phyloP scores from a whole-genome alignment of 495 filamentous ascomycete genomes.

The Chaetomium cochliodes region DNA sequence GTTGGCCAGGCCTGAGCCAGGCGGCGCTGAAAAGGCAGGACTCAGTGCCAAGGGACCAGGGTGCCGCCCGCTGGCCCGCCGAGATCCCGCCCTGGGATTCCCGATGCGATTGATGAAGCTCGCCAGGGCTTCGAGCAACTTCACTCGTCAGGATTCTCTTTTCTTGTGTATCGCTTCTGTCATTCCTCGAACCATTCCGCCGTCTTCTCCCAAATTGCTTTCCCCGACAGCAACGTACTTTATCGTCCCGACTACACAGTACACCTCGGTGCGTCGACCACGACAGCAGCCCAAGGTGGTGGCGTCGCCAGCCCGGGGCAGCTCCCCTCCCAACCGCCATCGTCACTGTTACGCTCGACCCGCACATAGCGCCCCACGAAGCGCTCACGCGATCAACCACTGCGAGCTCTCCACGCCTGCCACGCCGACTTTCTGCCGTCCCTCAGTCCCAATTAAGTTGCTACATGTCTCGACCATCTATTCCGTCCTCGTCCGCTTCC shows the following conservation, averaged over 20 bases:
- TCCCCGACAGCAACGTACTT: background rate
- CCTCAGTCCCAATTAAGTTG: slow-evolving; percentile 23
- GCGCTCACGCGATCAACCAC: slow-evolving; percentile 37
- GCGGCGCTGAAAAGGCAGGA: background rate
- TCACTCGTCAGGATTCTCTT: background rate
- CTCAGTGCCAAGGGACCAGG: background rate
- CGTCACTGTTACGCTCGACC: slow-evolving; percentile 7
- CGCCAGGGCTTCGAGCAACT: background rate
- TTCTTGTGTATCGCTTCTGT: background rate
- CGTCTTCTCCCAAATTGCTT: too few species aligned
- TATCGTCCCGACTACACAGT: background rate
- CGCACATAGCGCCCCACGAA: slow-evolving; percentile 22
- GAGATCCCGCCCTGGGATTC: slow-evolving; percentile 26
- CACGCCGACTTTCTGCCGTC: background rate
- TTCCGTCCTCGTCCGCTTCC: slow-evolving; percentile 13
- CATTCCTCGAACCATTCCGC: background rate
- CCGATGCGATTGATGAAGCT: slow-evolving; percentile 20
- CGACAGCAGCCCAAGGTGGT: slow-evolving; percentile 17
- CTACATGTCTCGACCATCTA: slow-evolving; percentile 37
- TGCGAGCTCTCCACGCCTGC: slow-evolving; percentile 3
- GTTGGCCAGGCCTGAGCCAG: slow-evolving; percentile 4
- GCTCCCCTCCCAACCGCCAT: background rate
- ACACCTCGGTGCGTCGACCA: background rate
- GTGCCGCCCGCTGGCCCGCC: slow-evolving; percentile 15
- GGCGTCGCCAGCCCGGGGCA: slow-evolving; percentile 17